A percentile compares a stretch with the other conserved stretches of the same genome.
Evolutionary conservation across 2,329 filamentous ascomycete species (phyloP).

Genomic region (Trichoderma hamatum): DNA sequence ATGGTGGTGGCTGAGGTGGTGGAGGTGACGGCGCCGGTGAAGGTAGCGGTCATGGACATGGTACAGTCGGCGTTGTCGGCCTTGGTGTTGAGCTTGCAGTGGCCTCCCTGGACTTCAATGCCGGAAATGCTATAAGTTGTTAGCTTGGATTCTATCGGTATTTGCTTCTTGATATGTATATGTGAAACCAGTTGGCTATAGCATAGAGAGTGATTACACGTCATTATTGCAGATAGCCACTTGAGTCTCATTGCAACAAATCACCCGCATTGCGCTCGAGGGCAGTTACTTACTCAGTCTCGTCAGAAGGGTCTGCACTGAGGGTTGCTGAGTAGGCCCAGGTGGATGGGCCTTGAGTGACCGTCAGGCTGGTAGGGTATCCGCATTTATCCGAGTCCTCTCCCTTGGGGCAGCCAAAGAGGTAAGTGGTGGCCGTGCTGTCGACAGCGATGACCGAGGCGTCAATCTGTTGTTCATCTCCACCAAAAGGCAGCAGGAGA

Average conservation of each 20-base stretch:
- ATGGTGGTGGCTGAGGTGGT: conserved; percentile 19
- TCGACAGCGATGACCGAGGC: conserved; percentile 18
- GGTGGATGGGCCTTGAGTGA: conserved; percentile 38
- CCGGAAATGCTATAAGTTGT: conserved; percentile 26
- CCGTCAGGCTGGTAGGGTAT: conserved; percentile 25
- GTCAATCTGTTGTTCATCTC: conserved; percentile 32
- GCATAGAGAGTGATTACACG: background rate
- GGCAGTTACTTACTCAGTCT: conserved; percentile 5
- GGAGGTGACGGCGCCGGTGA: background rate
- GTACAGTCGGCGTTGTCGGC: conserved; percentile 35
- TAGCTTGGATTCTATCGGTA: background rate
- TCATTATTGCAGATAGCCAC: background rate
- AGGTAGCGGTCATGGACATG: background rate
- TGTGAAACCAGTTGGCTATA: background rate
- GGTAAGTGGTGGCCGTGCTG: conserved; percentile 37
- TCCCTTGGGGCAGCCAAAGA: conserved; percentile 34
- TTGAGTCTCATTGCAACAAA: background rate
- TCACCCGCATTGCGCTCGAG: background rate
- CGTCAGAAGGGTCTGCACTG: background rate
- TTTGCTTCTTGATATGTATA: background rate
- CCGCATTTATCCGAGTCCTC: conserved; percentile 5
- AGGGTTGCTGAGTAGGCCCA: conserved; percentile 20
- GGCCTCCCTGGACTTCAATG: conserved; percentile 22
- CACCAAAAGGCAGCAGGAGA: conserved; percentile 35
- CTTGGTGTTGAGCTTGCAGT: conserved; percentile 35